Conservation (phyloP, 2,329 filamentous ascomycete species). For the Rhytidhysteron rufulum region DNA sequence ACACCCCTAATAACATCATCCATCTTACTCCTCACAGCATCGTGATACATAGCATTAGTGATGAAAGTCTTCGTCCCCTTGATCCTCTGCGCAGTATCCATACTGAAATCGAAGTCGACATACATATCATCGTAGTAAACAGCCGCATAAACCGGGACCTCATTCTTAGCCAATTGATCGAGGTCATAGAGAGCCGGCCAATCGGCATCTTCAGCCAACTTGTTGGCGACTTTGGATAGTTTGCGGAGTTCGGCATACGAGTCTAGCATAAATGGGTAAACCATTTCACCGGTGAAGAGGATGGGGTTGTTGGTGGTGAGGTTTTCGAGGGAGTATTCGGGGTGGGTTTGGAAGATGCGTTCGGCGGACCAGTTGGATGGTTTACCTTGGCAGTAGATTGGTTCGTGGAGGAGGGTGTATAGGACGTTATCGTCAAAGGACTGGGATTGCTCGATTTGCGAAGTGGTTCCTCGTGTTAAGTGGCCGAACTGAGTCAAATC, state of each 20-base stretch:
- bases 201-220: conserved; percentile 62
- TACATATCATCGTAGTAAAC: conserved; percentile 90
- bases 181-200: conserved; percentile 79
- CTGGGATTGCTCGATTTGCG: conserved; percentile 62
- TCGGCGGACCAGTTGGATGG: conserved; percentile 73
- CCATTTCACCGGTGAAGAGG: conserved; percentile 88
- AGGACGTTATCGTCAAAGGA: conserved; percentile 74
- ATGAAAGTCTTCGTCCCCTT: conserved; percentile 75
- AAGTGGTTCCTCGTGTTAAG: conserved; percentile 68
- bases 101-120: conserved; percentile 72
- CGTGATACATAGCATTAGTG: conserved; percentile 85
- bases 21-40: conserved; percentile 68
- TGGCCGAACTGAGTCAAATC: conserved; percentile 76
- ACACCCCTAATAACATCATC: conserved; percentile 74
- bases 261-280: conserved; percentile 81
- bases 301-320: conserved; percentile 50
- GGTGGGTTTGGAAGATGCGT: conserved; percentile 53
- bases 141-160: conserved; percentile 81
- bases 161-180: conserved; percentile 68
- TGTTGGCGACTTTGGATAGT: conserved; percentile 64
- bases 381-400: conserved; percentile 74
- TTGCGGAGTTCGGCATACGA: conserved; percentile 71
- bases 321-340: conserved; percentile 46
- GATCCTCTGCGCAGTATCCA: conserved; percentile 70
- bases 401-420: conserved; percentile 83